phyloP scores from a whole-genome alignment of 352 stramenopile genomes.

The Phytophthora sp. region DNA sequence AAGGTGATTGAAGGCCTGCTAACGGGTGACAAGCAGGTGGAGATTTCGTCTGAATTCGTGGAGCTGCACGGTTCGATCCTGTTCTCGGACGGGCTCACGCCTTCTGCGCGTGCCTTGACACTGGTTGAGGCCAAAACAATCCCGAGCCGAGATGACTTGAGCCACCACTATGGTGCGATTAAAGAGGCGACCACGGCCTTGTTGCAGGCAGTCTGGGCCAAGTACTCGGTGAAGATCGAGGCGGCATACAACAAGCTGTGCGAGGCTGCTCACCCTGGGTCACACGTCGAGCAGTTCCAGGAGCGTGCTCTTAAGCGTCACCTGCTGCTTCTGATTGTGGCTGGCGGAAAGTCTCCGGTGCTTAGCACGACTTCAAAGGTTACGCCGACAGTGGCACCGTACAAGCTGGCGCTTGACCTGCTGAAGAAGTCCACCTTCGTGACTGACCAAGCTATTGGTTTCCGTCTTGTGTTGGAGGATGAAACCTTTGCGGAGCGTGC shows the following conservation, averaged over 20 bases:
- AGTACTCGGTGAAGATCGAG: conserved; percentile 68
- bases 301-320: conserved; percentile 72
- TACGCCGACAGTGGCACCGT: conserved; percentile 47
- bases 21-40: conserved; percentile 49
- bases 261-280: conserved; percentile 45
- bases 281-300: conserved; percentile 77
- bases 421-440: conserved; percentile 75
- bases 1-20: conserved; percentile 70
- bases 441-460: conserved; percentile 63
- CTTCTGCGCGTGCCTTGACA: conserved; percentile 66
- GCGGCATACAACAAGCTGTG: conserved; percentile 63
- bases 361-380: conserved; percentile 52
- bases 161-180: conserved; percentile 71
- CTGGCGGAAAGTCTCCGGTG: conserved; percentile 53
- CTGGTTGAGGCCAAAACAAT: conserved; percentile 66
- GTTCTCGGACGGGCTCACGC: conserved; percentile 71
- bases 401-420: conserved; percentile 60
- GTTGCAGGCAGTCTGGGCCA: conserved; percentile 72
- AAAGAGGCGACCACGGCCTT: conserved; percentile 70
- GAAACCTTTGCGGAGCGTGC: conserved; percentile 60
- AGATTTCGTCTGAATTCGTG: conserved; percentile 66
- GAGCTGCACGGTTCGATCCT: conserved; percentile 71
- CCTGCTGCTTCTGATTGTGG: conserved; percentile 66
- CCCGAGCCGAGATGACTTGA: conserved; percentile 63
- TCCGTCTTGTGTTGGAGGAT: conserved; percentile 71